A percentile compares a stretch with the other conserved stretches of the same genome.
Conservation (phyloP, 2,329 filamentous ascomycete genomes). For the Fusarium concolor region DNA sequence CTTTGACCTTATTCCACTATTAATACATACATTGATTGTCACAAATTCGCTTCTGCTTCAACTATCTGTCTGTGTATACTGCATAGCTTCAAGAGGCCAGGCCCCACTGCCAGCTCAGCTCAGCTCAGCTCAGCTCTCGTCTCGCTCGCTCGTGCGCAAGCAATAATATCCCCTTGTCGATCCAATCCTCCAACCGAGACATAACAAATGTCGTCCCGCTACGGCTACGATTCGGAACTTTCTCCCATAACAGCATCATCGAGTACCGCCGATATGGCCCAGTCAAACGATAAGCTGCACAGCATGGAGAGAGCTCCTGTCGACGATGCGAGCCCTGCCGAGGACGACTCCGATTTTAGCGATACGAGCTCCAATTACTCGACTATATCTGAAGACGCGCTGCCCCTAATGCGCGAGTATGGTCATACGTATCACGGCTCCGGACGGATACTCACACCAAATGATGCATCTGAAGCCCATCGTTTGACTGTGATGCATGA, state of each 20-base stretch:
- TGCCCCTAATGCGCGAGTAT: constrained; percentile 51
- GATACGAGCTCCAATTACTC: constrained; percentile 51
- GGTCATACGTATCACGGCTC: constrained; percentile 54
- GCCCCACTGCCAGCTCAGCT: constrained; percentile 1
- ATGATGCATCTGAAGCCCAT: constrained; percentile 50
- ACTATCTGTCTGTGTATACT: not conserved
- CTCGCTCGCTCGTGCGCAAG: too few relatives aligned
- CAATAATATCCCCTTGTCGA: constrained; percentile 22
- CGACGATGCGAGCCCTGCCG: constrained; percentile 31
- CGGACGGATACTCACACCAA: constrained; percentile 50
- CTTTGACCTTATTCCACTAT: not conserved
- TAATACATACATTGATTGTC: not conserved
- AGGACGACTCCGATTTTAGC: constrained; percentile 43
- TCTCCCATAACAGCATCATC: constrained; percentile 23
- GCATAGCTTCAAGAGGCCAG: not conserved
- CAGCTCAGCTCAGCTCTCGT: too few relatives aligned
- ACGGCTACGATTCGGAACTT: constrained; percentile 11
- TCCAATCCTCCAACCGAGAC: constrained; percentile 7
- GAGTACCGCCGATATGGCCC: constrained; percentile 12
- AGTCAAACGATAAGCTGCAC: constrained; percentile 15
- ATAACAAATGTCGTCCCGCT: constrained; percentile 31
- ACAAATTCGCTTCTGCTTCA: not conserved
- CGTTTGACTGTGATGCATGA: constrained; percentile 51
- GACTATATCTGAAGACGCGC: constrained; percentile 50
- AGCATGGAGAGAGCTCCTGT: constrained; percentile 20